These are phyloP conservation scores for Neurospora pannonica DNA, from an alignment of 495 filamentous ascomycete genomes.

Conservation along the genomic window DNA sequence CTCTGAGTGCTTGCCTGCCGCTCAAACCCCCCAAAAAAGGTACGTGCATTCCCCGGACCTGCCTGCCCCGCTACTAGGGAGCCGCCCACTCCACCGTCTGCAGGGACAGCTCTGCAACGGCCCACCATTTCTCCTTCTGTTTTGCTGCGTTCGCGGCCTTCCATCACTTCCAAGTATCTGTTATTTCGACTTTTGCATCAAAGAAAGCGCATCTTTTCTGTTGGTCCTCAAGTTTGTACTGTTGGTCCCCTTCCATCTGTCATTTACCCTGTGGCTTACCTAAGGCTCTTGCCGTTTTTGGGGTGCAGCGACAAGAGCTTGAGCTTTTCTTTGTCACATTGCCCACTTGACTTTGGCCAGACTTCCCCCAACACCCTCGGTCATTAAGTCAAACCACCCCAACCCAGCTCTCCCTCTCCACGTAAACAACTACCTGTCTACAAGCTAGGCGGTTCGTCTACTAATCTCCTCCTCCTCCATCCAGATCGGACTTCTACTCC, in stretches of 20 bases:
- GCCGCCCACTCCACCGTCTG: constrained; percentile 1
- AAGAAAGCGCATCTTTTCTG: not conserved
- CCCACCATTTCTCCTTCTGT: constrained; percentile 16
- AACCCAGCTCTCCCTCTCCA: not conserved
- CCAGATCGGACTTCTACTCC: not conserved
- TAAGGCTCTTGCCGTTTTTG: not conserved
- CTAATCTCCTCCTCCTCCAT: not conserved
- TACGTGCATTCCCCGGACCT: constrained; percentile 21
- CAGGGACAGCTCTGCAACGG: constrained; percentile 8
- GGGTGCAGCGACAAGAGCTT: not conserved
- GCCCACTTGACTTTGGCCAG: not conserved
- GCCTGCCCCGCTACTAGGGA: constrained; percentile 10
- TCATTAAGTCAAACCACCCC: not conserved
- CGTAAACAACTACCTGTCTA: not conserved
- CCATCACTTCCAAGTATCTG: not conserved
- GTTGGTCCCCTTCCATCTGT: not conserved
- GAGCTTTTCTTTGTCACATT: not conserved
- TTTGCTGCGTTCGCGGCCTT: constrained; percentile 6
- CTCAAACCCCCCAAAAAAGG: constrained; percentile 10
- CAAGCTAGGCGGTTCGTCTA: not conserved
- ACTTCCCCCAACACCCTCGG: not conserved
- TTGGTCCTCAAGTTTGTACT: not conserved
- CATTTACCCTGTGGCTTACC: not conserved
- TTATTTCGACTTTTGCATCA: not conserved
- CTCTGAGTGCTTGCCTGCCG: not conserved